A percentile compares a stretch with the other conserved stretches of the same genome.
phyloP scores from a whole-genome alignment of 2,329 filamentous ascomycete genomes.

The Triangularia verruculosa region DNA sequence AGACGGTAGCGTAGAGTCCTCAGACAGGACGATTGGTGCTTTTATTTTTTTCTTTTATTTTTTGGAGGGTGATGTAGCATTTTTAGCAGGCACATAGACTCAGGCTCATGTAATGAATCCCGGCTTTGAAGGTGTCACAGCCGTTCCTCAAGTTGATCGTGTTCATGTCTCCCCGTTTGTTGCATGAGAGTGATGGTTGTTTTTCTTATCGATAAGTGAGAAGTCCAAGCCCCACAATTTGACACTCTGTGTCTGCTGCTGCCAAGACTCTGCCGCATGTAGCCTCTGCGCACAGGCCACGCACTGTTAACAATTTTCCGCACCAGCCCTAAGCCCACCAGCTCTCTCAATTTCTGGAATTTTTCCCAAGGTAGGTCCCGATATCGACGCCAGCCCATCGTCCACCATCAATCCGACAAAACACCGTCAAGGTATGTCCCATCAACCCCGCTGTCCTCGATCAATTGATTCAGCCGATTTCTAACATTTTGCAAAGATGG shows the following conservation, averaged over 20 bases:
- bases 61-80: neutral
- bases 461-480: slow-evolving; percentile 9
- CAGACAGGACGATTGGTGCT: neutral
- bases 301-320: slow-evolving; percentile 28
- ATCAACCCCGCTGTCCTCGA: neutral
- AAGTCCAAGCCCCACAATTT: neutral
- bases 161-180: neutral
- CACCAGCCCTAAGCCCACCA: slow-evolving; percentile 32
- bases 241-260: neutral
- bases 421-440: slow-evolving; percentile 29
- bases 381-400: slow-evolving; percentile 29
- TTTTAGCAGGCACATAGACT: slow-evolving; percentile 10
- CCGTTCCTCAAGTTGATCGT: neutral
- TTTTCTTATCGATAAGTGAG: slow-evolving; percentile 16
- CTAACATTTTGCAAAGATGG: slow-evolving; percentile 63
- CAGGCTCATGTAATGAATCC: neutral
- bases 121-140: neutral
- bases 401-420: slow-evolving; percentile 29
- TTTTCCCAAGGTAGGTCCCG: slow-evolving; percentile 27
- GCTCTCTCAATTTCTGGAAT: slow-evolving; percentile 26
- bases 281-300: slow-evolving; percentile 20
- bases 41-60: too few species aligned
- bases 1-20: neutral
- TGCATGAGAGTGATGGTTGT: neutral
- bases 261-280: slow-evolving; percentile 13